Conservation (phyloP, 2,329 filamentous ascomycete species). For the Chrysosphaeria jannelii region DNA sequence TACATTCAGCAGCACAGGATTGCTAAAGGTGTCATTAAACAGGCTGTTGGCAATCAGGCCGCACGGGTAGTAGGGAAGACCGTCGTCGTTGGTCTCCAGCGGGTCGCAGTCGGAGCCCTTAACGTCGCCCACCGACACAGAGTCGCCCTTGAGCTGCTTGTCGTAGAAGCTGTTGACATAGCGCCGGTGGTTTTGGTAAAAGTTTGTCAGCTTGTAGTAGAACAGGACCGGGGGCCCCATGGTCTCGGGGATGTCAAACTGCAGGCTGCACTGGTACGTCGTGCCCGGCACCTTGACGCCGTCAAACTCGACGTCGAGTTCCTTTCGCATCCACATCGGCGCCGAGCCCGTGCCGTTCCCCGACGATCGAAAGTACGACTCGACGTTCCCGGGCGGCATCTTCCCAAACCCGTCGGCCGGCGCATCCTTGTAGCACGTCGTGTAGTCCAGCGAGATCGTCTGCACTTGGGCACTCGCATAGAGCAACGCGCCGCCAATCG, state of each 20-base stretch:
- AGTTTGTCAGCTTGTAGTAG: constrained; percentile 90
- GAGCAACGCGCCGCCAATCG: constrained; percentile 62
- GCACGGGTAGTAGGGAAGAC: constrained; percentile 68
- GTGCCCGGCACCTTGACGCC: constrained; percentile 10
- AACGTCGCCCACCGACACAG: constrained; percentile 28
- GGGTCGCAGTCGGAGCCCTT: constrained; percentile 44
- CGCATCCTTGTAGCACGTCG: constrained; percentile 33
- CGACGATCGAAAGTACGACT: constrained; percentile 38
- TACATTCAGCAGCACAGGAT: constrained; percentile 28
- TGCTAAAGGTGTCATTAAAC: constrained; percentile 75
- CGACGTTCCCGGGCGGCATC: constrained; percentile 27
- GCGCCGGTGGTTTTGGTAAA: constrained; percentile 94
- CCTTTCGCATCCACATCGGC: constrained; percentile 13
- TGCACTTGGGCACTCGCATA: constrained; percentile 69
- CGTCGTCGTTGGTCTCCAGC: constrained; percentile 20
- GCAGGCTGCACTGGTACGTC: constrained; percentile 30
- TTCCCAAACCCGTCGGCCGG: constrained; percentile 12
- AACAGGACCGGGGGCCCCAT: constrained; percentile 62
- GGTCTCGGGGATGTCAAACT: constrained; percentile 50
- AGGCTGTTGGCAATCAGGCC: constrained; percentile 87
- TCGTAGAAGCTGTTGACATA: constrained; percentile 77
- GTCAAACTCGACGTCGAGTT: constrained; percentile 12
- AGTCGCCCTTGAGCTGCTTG: constrained; percentile 47
- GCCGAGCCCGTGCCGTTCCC: constrained; percentile 10
- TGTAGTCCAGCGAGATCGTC: constrained; percentile 79